A percentile compares a stretch with the other conserved stretches of the same genome.
Evolutionary conservation across 2,329 filamentous ascomycete species (phyloP).

Genomic region (Annulohypoxylon truncatum): DNA sequence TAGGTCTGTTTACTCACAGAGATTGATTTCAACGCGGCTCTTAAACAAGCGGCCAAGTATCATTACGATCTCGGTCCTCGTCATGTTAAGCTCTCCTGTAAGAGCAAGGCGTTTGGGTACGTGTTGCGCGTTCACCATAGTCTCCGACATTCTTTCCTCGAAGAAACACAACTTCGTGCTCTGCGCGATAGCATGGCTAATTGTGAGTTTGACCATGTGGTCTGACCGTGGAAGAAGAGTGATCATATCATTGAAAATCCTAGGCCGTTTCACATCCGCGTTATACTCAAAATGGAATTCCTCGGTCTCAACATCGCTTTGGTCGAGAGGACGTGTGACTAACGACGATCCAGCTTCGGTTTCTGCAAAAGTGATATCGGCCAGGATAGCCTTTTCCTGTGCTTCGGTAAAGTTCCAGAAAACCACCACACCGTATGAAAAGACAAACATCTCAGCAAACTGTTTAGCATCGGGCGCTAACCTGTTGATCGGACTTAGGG

Average conservation of each 20-base stretch:
- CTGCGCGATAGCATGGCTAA: slow-evolving; percentile 96
- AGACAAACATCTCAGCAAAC: slow-evolving; percentile 96
- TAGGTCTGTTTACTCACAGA: slow-evolving; percentile 73
- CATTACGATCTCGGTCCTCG: slow-evolving; percentile 88
- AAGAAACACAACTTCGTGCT: slow-evolving; percentile 97
- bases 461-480: slow-evolving; percentile 78
- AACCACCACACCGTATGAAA: slow-evolving; percentile 95
- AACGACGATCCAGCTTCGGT: slow-evolving; percentile 73
- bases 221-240: slow-evolving; percentile 89
- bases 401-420: slow-evolving; percentile 99
- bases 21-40: slow-evolving; percentile 94
- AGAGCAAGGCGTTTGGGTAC: slow-evolving; percentile 89
- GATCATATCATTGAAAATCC: slow-evolving; percentile 99
- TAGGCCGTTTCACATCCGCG: slow-evolving; percentile 82
- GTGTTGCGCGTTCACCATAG: slow-evolving; percentile 92
- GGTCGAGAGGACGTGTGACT: slow-evolving; percentile 81
- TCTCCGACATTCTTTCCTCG: slow-evolving; percentile 93
- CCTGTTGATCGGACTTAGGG: slow-evolving; percentile 65
- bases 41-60: slow-evolving; percentile 93
- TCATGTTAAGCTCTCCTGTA: slow-evolving; percentile 92
- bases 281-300: slow-evolving; percentile 99
- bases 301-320: slow-evolving; percentile 95
- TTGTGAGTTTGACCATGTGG: slow-evolving; percentile 99
- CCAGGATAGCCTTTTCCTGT: slow-evolving; percentile 96
- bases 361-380: slow-evolving; percentile 90